These are phyloP conservation scores for Xylariaceae sp. DNA, from an alignment of 2,329 filamentous ascomycete species.

Conservation along the genomic window DNA sequence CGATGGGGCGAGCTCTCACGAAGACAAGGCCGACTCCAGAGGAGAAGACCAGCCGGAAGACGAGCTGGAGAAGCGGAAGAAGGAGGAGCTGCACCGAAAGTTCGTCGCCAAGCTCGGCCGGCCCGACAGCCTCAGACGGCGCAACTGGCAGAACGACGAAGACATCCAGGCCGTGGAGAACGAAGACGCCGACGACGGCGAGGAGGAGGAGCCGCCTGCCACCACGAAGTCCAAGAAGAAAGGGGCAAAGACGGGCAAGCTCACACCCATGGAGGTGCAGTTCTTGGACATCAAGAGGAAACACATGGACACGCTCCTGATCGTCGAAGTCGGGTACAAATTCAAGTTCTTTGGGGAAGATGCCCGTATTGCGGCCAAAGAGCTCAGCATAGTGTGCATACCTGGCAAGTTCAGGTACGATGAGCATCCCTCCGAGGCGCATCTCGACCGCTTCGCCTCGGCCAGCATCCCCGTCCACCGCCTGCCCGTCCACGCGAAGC, in stretches of 20 bases:
- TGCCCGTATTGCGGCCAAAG: constrained; percentile 79
- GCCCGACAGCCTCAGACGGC: constrained; percentile 69
- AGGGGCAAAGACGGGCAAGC: constrained; percentile 61
- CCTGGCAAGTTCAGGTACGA: constrained; percentile 92
- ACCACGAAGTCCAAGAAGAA: constrained; percentile 56
- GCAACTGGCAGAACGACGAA: constrained; percentile 45
- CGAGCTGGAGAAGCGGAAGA: constrained; percentile 44
- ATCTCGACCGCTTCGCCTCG: constrained; percentile 85
- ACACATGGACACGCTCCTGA: constrained; percentile 80
- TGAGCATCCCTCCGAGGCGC: constrained; percentile 87
- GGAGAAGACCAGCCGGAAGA: constrained; percentile 41
- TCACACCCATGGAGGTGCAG: constrained; percentile 92
- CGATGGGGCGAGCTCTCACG: constrained; percentile 37
- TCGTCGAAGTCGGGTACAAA: constrained; percentile 96
- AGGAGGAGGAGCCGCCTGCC: constrained; percentile 43
- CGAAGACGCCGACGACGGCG: constrained; percentile 51
- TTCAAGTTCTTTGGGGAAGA: constrained; percentile 97
- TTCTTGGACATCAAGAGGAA: constrained; percentile 90
- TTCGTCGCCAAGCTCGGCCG: constrained; percentile 89
- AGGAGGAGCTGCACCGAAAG: constrained; percentile 67
- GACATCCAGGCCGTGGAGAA: constrained; percentile 41
- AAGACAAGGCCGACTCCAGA: constrained; percentile 27
- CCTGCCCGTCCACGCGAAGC: constrained; percentile 86
- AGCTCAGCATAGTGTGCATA: constrained; percentile 91
- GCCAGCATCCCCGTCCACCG: constrained; percentile 92